Evolutionary conservation across 75 land plant species (phyloP).

Genomic region (Pinus taeda): DNA sequence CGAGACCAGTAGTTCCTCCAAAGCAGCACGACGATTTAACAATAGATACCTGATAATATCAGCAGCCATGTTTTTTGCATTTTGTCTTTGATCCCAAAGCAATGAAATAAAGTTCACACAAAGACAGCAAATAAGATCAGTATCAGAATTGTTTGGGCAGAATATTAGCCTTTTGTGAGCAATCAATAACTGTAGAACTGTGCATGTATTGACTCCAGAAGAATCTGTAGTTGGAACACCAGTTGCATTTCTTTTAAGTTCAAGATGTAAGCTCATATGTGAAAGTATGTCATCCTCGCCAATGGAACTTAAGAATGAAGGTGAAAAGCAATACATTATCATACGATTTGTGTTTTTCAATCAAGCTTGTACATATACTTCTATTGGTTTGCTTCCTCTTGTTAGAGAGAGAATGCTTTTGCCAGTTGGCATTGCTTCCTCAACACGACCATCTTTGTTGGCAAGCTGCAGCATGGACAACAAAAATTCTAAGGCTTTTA

Average conservation of each 20-base stretch:
- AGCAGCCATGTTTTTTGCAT: conserved; percentile 56
- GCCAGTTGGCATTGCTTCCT: no score
- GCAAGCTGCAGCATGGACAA: no score
- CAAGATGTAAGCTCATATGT: conserved; percentile 43
- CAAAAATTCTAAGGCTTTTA: no score
- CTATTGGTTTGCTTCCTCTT: no score
- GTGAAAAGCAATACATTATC: conserved; percentile 85
- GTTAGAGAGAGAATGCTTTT: no score
- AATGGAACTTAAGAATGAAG: conserved; percentile 55
- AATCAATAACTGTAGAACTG: conserved; percentile 78
- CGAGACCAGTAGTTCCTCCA: conserved; percentile 85
- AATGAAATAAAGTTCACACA: no score
- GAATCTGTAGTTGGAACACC: conserved; percentile 19
- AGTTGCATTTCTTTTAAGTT: conserved; percentile 25
- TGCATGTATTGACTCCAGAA: conserved; percentile 56
- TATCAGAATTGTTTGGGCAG: conserved; percentile 93
- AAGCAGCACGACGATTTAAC: conserved; percentile 68
- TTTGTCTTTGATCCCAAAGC: conserved; percentile 54
- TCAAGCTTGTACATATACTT: conserved; percentile 73
- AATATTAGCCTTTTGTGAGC: conserved; percentile 82
- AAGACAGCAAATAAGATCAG: conserved; percentile 66
- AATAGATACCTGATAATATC: conserved; percentile 72
- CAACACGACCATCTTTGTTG: no score
- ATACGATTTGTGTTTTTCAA: conserved; percentile 89
- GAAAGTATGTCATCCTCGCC: conserved; percentile 76